A percentile compares a stretch with the other conserved stretches of the same genome.
Conservation (phyloP, 2,329 filamentous ascomycete genomes). For the Apiospora koreana region DNA sequence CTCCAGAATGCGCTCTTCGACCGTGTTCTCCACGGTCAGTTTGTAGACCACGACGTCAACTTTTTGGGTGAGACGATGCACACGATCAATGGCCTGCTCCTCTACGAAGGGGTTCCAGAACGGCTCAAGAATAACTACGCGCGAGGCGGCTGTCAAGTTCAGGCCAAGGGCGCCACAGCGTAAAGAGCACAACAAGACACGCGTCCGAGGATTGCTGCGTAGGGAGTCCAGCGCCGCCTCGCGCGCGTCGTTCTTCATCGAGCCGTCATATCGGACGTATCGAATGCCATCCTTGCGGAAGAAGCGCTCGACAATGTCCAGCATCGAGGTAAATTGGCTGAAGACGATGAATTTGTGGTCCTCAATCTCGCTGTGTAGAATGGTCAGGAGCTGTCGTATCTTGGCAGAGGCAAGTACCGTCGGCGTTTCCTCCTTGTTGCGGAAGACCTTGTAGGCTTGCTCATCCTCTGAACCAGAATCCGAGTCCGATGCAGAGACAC, state of each 20-base stretch:
- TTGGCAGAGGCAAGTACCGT: slow-evolving; percentile 78
- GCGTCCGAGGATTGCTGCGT: slow-evolving; percentile 71
- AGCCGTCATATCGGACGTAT: slow-evolving; percentile 90
- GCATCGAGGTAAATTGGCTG: slow-evolving; percentile 97
- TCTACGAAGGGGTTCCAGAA: slow-evolving; percentile 99
- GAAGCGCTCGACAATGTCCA: slow-evolving; percentile 94
- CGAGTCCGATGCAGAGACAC: slow-evolving; percentile 42
- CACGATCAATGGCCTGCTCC: slow-evolving; percentile 97
- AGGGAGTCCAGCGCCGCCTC: slow-evolving; percentile 82
- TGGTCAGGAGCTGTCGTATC: slow-evolving; percentile 80
- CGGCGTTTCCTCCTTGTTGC: slow-evolving; percentile 43
- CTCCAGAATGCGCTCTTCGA: slow-evolving; percentile 93
- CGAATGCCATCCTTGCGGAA: slow-evolving; percentile 71
- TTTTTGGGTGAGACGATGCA: slow-evolving; percentile 97
- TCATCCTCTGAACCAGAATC: slow-evolving; percentile 44
- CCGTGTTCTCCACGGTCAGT: slow-evolving; percentile 80
- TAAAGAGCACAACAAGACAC: slow-evolving; percentile 88
- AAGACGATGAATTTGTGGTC: slow-evolving; percentile 98
- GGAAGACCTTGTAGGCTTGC: slow-evolving; percentile 23
- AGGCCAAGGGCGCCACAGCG: slow-evolving; percentile 92
- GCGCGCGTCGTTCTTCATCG: slow-evolving; percentile 90
- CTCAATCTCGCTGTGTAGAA: slow-evolving; percentile 75
- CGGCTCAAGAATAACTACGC: slow-evolving; percentile 93
- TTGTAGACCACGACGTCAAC: slow-evolving; percentile 95
- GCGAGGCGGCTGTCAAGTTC: slow-evolving; percentile 89